A percentile compares a stretch with the other conserved stretches of the same genome.
phyloP scores from a whole-genome alignment of 2,329 filamentous ascomycete species.

The Hypoxylon sp. region DNA sequence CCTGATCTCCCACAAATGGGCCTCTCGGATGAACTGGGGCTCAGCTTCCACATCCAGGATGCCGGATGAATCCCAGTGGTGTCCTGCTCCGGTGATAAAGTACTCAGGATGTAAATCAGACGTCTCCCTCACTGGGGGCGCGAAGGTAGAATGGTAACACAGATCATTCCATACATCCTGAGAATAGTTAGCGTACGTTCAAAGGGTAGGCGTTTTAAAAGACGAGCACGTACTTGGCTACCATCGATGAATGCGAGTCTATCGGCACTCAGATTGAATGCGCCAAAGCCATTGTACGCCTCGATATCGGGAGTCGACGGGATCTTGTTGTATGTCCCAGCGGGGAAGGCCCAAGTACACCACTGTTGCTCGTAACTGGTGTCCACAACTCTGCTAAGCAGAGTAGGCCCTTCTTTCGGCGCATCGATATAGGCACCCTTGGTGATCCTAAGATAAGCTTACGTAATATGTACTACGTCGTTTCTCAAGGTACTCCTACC shows the following conservation, averaged over 20 bases:
- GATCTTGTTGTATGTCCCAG: slow-evolving; percentile 62
- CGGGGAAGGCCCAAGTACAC: slow-evolving; percentile 68
- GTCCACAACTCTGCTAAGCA: slow-evolving; percentile 64
- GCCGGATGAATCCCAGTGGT: slow-evolving; percentile 66
- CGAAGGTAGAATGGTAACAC: slow-evolving; percentile 65
- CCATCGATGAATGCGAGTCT: slow-evolving; percentile 68
- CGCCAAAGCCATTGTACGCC: slow-evolving; percentile 63
- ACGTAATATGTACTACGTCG: background rate
- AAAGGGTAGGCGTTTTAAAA: background rate
- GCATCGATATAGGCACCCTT: slow-evolving; percentile 65
- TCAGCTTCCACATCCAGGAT: slow-evolving; percentile 60
- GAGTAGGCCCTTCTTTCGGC: slow-evolving; percentile 59
- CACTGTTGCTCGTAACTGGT: slow-evolving; percentile 68
- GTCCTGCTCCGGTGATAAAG: slow-evolving; percentile 65
- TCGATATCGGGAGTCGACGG: slow-evolving; percentile 60
- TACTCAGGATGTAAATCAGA: slow-evolving; percentile 64
- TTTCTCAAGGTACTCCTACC: slow-evolving; percentile 30
- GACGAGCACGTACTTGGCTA: slow-evolving; percentile 41
- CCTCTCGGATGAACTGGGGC: slow-evolving; percentile 66
- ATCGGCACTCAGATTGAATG: slow-evolving; percentile 62
- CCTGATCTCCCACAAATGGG: slow-evolving; percentile 66
- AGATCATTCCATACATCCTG: slow-evolving; percentile 68
- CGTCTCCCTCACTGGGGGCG: slow-evolving; percentile 55
- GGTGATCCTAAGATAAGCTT: slow-evolving; percentile 1
- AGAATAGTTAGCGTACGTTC: slow-evolving; percentile 5